Evolutionary conservation across 495 filamentous ascomycete species (phyloP).

Genomic region (Tricharina praecox): DNA sequence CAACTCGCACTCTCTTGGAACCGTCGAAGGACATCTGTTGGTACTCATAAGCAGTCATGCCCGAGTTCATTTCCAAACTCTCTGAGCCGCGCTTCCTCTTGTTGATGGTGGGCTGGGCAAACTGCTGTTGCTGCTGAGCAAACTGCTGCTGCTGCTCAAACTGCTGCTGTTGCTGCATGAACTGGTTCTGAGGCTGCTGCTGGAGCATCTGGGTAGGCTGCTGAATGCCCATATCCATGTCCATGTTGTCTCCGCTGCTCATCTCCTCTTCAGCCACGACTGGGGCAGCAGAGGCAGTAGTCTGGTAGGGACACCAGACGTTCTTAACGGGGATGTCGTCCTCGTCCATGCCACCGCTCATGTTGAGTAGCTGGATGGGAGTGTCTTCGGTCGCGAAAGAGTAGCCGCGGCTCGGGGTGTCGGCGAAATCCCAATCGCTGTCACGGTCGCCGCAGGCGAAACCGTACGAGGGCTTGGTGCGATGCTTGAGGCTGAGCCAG

Average conservation of each 20-base stretch:
- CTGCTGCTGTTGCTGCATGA: neutral
- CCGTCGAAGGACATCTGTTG: constrained; percentile 2
- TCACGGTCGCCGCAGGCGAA: constrained; percentile 2
- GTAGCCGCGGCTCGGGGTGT: constrained; percentile 1
- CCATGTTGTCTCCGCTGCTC: constrained; percentile 1
- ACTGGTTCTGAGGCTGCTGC: neutral
- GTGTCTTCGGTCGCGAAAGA: neutral
- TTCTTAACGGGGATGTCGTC: neutral
- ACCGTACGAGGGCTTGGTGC: constrained; percentile 1
- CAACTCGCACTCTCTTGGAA: constrained; percentile 3
- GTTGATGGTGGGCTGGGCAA: neutral
- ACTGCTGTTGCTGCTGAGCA: neutral
- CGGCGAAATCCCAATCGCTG: constrained; percentile 3
- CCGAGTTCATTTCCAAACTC: constrained; percentile 1
- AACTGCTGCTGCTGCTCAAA: neutral
- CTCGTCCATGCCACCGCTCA: constrained; percentile 5
- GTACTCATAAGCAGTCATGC: constrained; percentile 2
- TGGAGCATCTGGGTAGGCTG: neutral
- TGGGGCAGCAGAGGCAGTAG: neutral
- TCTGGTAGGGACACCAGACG: constrained; percentile 2
- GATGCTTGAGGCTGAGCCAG: constrained; percentile 5
- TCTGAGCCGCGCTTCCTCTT: constrained; percentile 5
- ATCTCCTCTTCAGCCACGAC: neutral
- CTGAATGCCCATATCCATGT: constrained; percentile 1
- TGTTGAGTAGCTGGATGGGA: constrained; percentile 6